phyloP scores from a whole-genome alignment of 371 early-diverging fungal genomes.

The Lichtheimia corymbifera region DNA sequence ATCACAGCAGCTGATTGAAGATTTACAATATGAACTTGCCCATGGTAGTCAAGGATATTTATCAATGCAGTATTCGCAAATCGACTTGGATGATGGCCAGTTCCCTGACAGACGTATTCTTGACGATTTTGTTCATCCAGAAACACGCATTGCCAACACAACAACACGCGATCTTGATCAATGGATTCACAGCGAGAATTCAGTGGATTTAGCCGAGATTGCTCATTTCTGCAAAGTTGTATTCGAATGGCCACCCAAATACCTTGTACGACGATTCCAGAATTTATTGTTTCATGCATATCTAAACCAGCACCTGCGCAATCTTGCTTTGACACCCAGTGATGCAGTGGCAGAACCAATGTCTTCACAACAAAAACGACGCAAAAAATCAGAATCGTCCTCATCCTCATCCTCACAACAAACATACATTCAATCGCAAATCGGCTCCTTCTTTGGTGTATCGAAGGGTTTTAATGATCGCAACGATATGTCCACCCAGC shows the following conservation, averaged over 20 bases:
- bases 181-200: neutral
- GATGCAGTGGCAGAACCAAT: neutral
- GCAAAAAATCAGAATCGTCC: too few relatives aligned
- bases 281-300: conserved; percentile 9
- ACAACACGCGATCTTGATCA: neutral
- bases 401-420: too few relatives aligned
- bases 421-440: neutral
- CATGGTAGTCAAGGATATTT: neutral
- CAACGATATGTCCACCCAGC: neutral
- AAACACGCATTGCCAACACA: neutral
- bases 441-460: neutral
- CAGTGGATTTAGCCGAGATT: conserved; percentile 4
- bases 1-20: neutral
- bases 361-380: too few relatives aligned
- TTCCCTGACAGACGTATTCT: neutral
- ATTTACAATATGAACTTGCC: neutral
- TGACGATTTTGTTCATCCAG: conserved; percentile 1
- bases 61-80: neutral
- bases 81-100: neutral
- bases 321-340: neutral
- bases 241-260: conserved; percentile 7
- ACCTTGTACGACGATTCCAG: conserved; percentile 2
- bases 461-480: neutral
- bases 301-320: conserved; percentile 1
- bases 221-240: conserved; percentile 13